Evolutionary conservation across 495 filamentous ascomycete genomes (phyloP), one percentile per base, ranked within the genome.

Genomic region (Tuber magnatum): DNA sequence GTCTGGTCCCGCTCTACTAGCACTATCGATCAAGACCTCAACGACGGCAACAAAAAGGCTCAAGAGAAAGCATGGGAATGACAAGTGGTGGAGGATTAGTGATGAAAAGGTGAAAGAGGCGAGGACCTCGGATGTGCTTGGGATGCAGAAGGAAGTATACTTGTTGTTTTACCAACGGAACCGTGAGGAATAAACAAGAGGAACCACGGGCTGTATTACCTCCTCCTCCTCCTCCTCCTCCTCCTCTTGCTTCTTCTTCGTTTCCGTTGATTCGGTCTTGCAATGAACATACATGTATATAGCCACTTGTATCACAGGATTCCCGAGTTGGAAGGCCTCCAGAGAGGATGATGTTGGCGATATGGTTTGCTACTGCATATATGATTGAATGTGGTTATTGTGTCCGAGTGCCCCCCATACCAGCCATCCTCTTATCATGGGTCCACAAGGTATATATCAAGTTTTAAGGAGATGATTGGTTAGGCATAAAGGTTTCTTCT

Each of bases 31-130:
- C 51, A 61, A 61, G 51, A 61, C 51, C 51, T 32, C 51, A 48
- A 79, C 76, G 71, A 44, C 48, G 16, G 24, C 44, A 18, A 24
- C 46, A 9, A 71, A 75, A n/a, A 82, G 75, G 61, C 24, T 74
- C 9, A 78, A 74, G 39, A 81, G 79, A 46, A 82, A 77, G 56
- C 68, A 74, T n/a, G 75, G 68, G 10, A 78, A 81, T 68, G 76
- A 83, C 46, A 82, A 80, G 68, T 99, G 95, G 95, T 99, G 95
- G 95, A 89, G 95, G 22, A 97, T 99, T 70, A 97, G 94, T 56
- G 95, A 99, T 82, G 95, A 98, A 48, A 97, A 97, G 82, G 88
- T 98, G 74, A 97, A 94, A 81, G 94, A 97, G 81, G 91, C 92
- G 74, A 95, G 92, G 84, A 98, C 94, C 3, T 89, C 88, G 71